Base-by-base conservation (phyloP, 2,329 filamentous ascomycete genomes). In the Penicillium sp. region DNA sequence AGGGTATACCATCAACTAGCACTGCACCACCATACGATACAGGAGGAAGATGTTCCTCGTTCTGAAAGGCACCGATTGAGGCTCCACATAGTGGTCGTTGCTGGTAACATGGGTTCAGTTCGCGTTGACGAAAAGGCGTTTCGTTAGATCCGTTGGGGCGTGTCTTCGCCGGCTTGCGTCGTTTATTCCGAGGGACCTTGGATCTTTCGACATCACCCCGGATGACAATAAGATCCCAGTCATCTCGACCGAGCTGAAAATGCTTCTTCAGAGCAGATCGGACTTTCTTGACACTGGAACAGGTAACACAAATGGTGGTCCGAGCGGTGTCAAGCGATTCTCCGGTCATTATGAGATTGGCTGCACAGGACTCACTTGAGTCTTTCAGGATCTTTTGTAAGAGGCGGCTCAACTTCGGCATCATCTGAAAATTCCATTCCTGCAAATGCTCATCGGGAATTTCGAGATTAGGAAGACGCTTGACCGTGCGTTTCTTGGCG, bases 1-100 rank as follows among this genome's bases (percentile, higher is more conserved):
- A 95, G 0, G 91, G 86, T 72, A 89, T 87, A 54, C 90, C 87
- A 69, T 98, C 92, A 1, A 98, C 86, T 31, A 95, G 78, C 42
- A 98, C 86, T 4, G 96, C 83, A 9, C 93, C 93, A 13, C 93
- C 93, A 64, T 96, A 92, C 31, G 92, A 96, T 3, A 96, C 93
- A 2, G 93, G 92, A 6, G 93, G 92, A 3, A 97, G 80, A 69
- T 97, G 93, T 45, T 90, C 87, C 62, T 92, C 86, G 56, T 90
- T 89, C 50, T 91, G 87, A 81, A 91, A 97, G 0, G 93, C 93
- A 7, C 93, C 93, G 58, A 98, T 97, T 44, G 92, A 96, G 8
- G 93, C 93, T 1, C 93, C 93, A 64, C 93, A 96, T 0, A 85
- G 76, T 1, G 93, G 93, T 23, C 84, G 83, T 65, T 88, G 81